Base-by-base conservation (phyloP, 495 filamentous ascomycete species). In the Neurospora tetrasperma region DNA sequence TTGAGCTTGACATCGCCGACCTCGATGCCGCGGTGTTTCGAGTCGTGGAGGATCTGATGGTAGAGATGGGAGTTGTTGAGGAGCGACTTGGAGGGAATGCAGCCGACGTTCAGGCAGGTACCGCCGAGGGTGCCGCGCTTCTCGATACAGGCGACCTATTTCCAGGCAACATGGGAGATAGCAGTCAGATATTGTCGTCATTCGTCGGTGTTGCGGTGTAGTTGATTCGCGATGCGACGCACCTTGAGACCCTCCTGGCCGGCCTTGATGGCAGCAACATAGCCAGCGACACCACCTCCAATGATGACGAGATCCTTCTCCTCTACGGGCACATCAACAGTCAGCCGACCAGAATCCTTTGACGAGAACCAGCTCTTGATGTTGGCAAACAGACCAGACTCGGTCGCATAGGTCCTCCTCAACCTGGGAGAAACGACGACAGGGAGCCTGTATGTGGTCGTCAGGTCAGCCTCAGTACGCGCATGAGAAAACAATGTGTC, bases 51-150 rank as follows among this genome's bases (percentile, higher is more conserved):
- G 78, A 98, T 91, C 85, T 94, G 91, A 87, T 99, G 96, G 89
- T 98, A 98, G 71, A 99, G 89, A 83, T 97, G 93, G 76, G 96
- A 97, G 88, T 98, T 99, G 90, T 99, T 98, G 81, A 99, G 93
- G 77, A 99, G 93, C 69, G 96, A 98, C 84, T 99, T 99, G 73
- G 96, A 98, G 66, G 96, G 96, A 79, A 99, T 99, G 85, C 96
- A 99, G 84, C 96, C 96, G 81, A 99, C 96, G 85, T 99, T 99
- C 78, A 99, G 86, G 87, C 96, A 99, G 75, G 96, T 99, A 79
- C 96, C 96, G 76, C 96, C 96, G 77, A 99, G 91, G 72, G 89
- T 88, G 76, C 94, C 96, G 79, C 96, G 94, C 88, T 99, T 99
- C 86, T 99, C 96, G 86, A 99, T 96, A 85, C 96, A 99, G 69